Evolutionary conservation across 345 rosid species (phyloP).

Genomic region (Lenwebbia sp.): DNA sequence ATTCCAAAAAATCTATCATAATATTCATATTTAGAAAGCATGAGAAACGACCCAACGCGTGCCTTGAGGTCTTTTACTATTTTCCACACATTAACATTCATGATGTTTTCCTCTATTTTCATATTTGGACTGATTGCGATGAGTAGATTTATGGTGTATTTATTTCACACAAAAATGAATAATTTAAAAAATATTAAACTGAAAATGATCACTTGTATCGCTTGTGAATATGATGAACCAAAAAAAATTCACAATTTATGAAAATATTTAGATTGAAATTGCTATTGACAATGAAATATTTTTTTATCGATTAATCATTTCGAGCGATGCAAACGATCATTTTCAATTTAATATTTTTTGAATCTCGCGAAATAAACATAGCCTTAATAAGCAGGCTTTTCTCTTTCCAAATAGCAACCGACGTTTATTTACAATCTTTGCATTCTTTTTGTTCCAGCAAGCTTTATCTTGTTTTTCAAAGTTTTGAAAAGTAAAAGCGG

Average conservation of each 20-base stretch:
- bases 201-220: neutral
- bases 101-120: neutral
- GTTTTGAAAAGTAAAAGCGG: neutral
- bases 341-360: too few species aligned
- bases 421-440: neutral
- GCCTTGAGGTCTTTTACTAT: neutral
- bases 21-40: neutral
- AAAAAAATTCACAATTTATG: too few species aligned
- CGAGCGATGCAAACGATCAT: fast-evolving
- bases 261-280: too few species aligned
- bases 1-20: neutral
- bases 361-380: neutral
- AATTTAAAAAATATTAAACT: fast-evolving
- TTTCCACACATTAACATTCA: neutral
- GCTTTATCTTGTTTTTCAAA: neutral
- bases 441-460: neutral
- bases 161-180: neutral
- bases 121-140: neutral
- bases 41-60: neutral
- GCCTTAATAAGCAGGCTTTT: neutral
- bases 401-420: neutral
- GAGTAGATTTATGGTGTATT: neutral
- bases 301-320: neutral
- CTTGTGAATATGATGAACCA: too few species aligned
- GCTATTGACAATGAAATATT: too few species aligned